phyloP scores from a whole-genome alignment of 2,329 filamentous ascomycete species.

The Blastomyces silverae region DNA sequence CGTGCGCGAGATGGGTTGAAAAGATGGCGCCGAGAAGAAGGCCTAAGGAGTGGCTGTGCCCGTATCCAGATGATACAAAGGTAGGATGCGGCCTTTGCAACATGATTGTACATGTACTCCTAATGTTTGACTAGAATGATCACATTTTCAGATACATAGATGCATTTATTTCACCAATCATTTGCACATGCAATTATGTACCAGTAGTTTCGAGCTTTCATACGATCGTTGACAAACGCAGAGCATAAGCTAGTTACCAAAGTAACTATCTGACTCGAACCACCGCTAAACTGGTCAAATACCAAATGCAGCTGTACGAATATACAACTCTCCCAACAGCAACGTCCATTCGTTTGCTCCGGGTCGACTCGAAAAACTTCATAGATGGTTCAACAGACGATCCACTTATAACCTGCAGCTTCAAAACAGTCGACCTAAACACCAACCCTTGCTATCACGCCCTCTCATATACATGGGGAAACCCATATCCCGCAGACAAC shows the following conservation, averaged over 20 bases:
- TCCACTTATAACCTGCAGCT: slow-evolving; percentile 9
- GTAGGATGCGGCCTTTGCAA: too few species aligned
- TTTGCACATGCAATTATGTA: too few species aligned
- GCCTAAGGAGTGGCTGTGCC: too few species aligned
- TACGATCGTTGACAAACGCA: too few species aligned
- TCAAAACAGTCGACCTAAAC: slow-evolving; percentile 16
- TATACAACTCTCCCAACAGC: slow-evolving; percentile 11
- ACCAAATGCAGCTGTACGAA: slow-evolving; percentile 1
- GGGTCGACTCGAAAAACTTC: slow-evolving; percentile 11
- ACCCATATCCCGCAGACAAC: slow-evolving; percentile 13
- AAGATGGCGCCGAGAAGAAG: too few species aligned
- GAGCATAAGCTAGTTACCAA: background rate
- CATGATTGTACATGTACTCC: too few species aligned
- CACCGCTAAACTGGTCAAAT: too few species aligned
- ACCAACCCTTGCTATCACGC: slow-evolving; percentile 14
- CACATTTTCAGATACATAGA: too few species aligned
- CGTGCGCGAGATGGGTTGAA: background rate
- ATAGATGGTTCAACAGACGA: background rate
- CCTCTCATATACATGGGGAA: slow-evolving; percentile 20
- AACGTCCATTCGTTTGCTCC: slow-evolving; percentile 17
- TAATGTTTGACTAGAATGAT: too few species aligned
- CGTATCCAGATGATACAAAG: too few species aligned
- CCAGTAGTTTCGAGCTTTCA: too few species aligned
- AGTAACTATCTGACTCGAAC: background rate
- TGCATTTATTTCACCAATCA: too few species aligned